A percentile compares a stretch with the other conserved stretches of the same genome.
phyloP scores from a whole-genome alignment of 2,329 filamentous ascomycete genomes.

The Calonectria honghensis region DNA sequence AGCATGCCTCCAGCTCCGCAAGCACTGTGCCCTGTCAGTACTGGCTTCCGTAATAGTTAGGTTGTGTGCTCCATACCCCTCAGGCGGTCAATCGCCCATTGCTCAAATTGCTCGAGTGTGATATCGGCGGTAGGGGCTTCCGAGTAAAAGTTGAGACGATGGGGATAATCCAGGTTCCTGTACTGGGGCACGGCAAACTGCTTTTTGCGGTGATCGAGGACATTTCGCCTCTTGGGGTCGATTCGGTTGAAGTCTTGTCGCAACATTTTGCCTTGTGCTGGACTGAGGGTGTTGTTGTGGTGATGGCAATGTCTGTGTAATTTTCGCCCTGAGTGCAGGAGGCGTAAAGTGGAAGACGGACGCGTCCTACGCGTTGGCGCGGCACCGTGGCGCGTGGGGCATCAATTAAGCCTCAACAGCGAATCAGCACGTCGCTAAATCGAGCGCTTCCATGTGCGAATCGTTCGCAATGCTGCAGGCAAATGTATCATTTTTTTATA shows the following conservation, averaged over 20 bases:
- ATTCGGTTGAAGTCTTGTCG: slow-evolving; percentile 72
- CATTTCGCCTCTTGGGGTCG: slow-evolving; percentile 83
- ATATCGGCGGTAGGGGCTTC: slow-evolving; percentile 94
- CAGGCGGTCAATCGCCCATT: slow-evolving; percentile 96
- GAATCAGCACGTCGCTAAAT: slow-evolving; percentile 42
- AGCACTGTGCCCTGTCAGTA: slow-evolving; percentile 74
- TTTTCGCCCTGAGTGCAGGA: slow-evolving; percentile 33
- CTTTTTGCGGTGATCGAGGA: slow-evolving; percentile 86
- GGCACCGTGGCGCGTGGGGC: slow-evolving; percentile 46
- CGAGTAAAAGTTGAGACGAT: slow-evolving; percentile 94
- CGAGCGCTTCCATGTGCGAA: background rate
- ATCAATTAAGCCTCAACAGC: slow-evolving; percentile 50
- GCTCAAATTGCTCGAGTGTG: slow-evolving; percentile 96
- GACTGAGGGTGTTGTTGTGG: slow-evolving; percentile 28
- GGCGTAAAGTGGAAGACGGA: slow-evolving; percentile 57
- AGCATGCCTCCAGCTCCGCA: slow-evolving; percentile 93
- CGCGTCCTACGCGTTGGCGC: slow-evolving; percentile 59
- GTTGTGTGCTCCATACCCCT: slow-evolving; percentile 73
- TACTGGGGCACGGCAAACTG: slow-evolving; percentile 88
- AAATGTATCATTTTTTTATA: background rate
- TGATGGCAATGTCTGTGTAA: slow-evolving; percentile 37
- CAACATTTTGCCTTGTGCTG: slow-evolving; percentile 63
- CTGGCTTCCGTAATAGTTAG: accelerated
- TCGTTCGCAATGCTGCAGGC: background rate
- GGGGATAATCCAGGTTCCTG: slow-evolving; percentile 85